Percentiles rank a stretch among this genome's conserved stretches.
phyloP scores from a whole-genome alignment of 768 basidiomycete genomes.

The Macrolepiota dolichaula region DNA sequence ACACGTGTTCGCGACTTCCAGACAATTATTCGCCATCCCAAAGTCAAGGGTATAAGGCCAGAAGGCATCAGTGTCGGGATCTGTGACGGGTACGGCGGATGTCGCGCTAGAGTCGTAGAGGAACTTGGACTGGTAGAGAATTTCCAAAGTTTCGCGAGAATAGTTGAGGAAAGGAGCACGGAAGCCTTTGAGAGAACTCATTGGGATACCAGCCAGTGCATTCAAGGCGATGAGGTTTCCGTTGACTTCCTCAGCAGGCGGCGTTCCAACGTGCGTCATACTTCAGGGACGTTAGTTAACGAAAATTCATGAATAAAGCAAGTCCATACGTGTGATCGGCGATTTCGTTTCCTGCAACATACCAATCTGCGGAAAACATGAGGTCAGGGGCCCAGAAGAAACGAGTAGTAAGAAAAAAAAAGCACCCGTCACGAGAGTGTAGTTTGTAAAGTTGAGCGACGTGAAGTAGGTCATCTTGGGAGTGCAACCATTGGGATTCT shows the following conservation, averaged over 20 bases:
- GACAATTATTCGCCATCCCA: slow-evolving; percentile 77
- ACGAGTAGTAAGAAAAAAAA: background rate
- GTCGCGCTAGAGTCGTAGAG: slow-evolving; percentile 68
- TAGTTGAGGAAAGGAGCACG: slow-evolving; percentile 76
- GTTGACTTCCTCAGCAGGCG: slow-evolving; percentile 62
- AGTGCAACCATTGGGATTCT: slow-evolving; percentile 75
- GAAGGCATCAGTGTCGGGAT: slow-evolving; percentile 65
- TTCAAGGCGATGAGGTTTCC: slow-evolving; percentile 80
- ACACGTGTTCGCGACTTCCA: slow-evolving; percentile 51
- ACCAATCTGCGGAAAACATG: slow-evolving; percentile 52
- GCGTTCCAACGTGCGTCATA: slow-evolving; percentile 75
- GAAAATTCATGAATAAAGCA: slow-evolving; percentile 4
- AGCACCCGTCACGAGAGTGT: slow-evolving; percentile 61
- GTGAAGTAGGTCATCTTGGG: slow-evolving; percentile 77
- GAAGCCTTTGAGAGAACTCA: slow-evolving; percentile 64
- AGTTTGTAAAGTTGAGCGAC: slow-evolving; percentile 72
- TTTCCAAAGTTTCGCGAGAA: slow-evolving; percentile 55
- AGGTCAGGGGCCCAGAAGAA: background rate
- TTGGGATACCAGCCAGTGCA: slow-evolving; percentile 72
- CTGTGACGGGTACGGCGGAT: slow-evolving; percentile 63
- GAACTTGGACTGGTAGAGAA: slow-evolving; percentile 54
- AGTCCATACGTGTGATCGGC: slow-evolving; percentile 67
- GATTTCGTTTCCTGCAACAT: slow-evolving; percentile 79
- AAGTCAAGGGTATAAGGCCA: slow-evolving; percentile 85
- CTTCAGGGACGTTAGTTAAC: slow-evolving; percentile 28